These are phyloP conservation scores for Gastrolobium villosum DNA, from an alignment of 306 rosid species.

Conservation along the genomic window DNA sequence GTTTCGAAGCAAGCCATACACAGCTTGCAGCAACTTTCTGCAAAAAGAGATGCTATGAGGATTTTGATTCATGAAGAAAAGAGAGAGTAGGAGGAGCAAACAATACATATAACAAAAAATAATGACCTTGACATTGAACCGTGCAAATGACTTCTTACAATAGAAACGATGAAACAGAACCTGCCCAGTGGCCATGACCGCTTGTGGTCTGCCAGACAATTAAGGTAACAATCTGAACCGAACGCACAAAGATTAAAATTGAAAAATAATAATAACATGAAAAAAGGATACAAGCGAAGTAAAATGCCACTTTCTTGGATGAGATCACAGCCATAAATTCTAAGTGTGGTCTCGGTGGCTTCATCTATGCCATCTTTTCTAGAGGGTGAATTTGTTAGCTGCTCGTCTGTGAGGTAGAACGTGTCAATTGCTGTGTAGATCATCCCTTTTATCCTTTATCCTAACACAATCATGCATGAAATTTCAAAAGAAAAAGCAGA, in stretches of 20 bases:
- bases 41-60: conserved; percentile 34
- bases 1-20: conserved; percentile 96
- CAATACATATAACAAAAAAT: conserved; percentile 6
- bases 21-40: conserved; percentile 99
- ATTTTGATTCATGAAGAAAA: conserved; percentile 1
- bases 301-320: conserved; percentile 96
- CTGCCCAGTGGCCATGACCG: conserved; percentile 98
- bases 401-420: conserved; percentile 82
- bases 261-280: not conserved
- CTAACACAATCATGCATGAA: conserved; percentile 11
- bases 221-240: conserved; percentile 45
- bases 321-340: conserved; percentile 96
- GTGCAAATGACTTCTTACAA: conserved; percentile 95
- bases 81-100: not conserved
- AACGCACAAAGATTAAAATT: conserved; percentile 3
- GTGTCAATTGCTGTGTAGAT: conserved; percentile 92
- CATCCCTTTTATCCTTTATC: conserved; percentile 55
- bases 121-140: conserved; percentile 88
- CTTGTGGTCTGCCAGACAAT: conserved; percentile 78
- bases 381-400: conserved; percentile 74
- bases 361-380: conserved; percentile 86
- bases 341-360: conserved; percentile 77
- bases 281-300: conserved; percentile 74
- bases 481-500: not conserved
- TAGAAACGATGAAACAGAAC: conserved; percentile 95